These are phyloP conservation scores for Ophiocordyceps robertsii DNA, from an alignment of 2,329 filamentous ascomycete species.

Conservation along the genomic window DNA sequence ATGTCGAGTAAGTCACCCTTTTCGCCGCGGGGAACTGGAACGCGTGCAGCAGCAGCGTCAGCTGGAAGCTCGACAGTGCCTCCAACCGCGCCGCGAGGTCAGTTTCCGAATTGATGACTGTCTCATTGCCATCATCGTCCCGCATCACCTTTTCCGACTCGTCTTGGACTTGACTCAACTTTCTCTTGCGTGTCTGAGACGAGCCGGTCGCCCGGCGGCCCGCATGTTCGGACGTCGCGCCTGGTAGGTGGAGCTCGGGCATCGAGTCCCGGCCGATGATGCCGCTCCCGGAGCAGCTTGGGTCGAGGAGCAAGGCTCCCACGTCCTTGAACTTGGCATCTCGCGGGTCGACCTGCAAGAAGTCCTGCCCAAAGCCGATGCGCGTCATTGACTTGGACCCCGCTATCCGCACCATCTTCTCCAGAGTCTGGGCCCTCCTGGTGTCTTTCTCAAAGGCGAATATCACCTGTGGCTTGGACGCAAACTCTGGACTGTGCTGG, in stretches of 20 bases:
- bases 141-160: slow-evolving; percentile 25
- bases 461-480: slow-evolving; percentile 31
- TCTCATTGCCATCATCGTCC: slow-evolving; percentile 46
- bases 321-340: slow-evolving; percentile 53
- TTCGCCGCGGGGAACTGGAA: slow-evolving; percentile 64
- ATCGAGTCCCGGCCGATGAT: slow-evolving; percentile 81
- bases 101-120: slow-evolving; percentile 35
- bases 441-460: slow-evolving; percentile 71
- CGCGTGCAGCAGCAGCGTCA: slow-evolving; percentile 70
- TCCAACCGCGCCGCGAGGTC: slow-evolving; percentile 51
- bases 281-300: slow-evolving; percentile 89
- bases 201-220: slow-evolving; percentile 7
- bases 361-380: slow-evolving; percentile 66
- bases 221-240: slow-evolving; percentile 10
- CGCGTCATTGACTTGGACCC: slow-evolving; percentile 54
- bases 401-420: slow-evolving; percentile 72
- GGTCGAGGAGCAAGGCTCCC: slow-evolving; percentile 74
- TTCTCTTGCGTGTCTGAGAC: slow-evolving; percentile 28
- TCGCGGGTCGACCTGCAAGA: slow-evolving; percentile 59
- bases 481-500: slow-evolving; percentile 23
- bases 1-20: slow-evolving; percentile 85
- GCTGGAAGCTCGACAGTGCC: slow-evolving; percentile 70
- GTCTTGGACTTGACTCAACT: slow-evolving; percentile 23
- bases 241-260: slow-evolving; percentile 50
- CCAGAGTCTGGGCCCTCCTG: slow-evolving; percentile 57